Percentiles rank a stretch among this genome's conserved stretches.
Evolutionary conservation across 2,329 filamentous ascomycete species (phyloP).

Genomic region (Pyrenochaeta sp.): DNA sequence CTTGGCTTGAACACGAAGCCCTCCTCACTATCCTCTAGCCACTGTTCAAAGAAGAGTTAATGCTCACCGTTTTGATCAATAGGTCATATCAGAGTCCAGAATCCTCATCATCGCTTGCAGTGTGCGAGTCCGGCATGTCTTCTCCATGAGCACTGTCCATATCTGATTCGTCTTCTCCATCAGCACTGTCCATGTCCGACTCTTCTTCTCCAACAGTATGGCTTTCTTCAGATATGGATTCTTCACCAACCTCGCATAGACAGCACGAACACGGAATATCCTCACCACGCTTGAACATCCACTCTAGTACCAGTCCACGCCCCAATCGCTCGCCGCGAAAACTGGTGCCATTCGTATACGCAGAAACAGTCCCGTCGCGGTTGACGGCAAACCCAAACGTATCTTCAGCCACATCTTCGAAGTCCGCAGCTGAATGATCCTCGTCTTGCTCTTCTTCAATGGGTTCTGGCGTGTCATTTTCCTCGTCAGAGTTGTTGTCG

Average conservation of each 20-base stretch:
- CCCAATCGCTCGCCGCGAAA: slow-evolving; percentile 5
- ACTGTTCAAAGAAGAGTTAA: no score
- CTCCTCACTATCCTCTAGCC: no score
- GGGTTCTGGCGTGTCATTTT: no score
- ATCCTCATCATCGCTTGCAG: no score
- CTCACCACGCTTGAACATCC: slow-evolving; percentile 1
- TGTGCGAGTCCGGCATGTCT: no score
- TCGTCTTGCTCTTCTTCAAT: slow-evolving; percentile 2
- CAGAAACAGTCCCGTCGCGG: slow-evolving; percentile 4
- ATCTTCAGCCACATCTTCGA: neutral
- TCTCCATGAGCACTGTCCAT: no score
- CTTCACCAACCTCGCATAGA: neutral
- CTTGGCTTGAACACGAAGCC: no score
- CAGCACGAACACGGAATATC: slow-evolving; percentile 8
- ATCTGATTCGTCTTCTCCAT: no score
- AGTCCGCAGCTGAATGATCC: slow-evolving; percentile 11
- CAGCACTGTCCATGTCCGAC: neutral
- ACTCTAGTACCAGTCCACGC: slow-evolving; percentile 1
- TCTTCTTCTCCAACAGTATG: neutral
- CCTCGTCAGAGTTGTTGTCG: neutral
- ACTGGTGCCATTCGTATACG: slow-evolving; percentile 1
- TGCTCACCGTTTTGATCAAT: no score
- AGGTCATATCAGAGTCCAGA: no score
- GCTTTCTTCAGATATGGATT: neutral
- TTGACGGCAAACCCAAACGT: slow-evolving; percentile 5